Base-by-base conservation (phyloP, 2,329 filamentous ascomycete genomes). In the Aspergillus sp. region DNA sequence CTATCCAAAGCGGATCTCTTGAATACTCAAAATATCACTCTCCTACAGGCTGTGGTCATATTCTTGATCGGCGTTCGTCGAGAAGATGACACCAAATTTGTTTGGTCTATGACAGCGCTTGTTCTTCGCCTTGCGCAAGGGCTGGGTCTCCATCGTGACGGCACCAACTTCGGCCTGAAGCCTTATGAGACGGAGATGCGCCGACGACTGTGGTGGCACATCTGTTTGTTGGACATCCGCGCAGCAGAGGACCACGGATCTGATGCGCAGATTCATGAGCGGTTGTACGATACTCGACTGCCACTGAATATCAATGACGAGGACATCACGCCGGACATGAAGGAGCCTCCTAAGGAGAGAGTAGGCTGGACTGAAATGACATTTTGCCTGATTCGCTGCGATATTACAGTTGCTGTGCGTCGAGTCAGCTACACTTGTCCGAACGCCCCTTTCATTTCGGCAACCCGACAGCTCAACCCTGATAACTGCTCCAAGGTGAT, bases 1-100 rank as follows among this genome's bases (percentile, higher is more conserved):
- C 76, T 90, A 48, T 84, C 87, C 3, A 80, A 84, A 53, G 87
- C 87, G 7, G 84, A 87, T 63, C 83, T 90, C 54, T 70, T 90
- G 1, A 85, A 82, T 58, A 87, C 85, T 7, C 84, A 87, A 59
- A 87, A 87, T 68, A 76, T 86, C 19, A 77, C 87, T 39, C 81
- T 89, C 9, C 74, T 90, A 15, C 87, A 89, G 71, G 85, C 87
- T 0, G 83, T 87, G 39, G 78, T 86, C 9, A 75, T 89, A 38
- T 89, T 88, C 68, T 72, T 90, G 23, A 84, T 87, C 47, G 71
- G 75, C 80, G 64, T 79, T 10, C 76, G 76, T 51, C 71, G 72
- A 61, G 71, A 79, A 65, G 73, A 79, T 64, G 70, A 78, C 52
- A 72, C 76, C 23, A 76, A 77, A 49, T 76, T 77, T 62, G 76